phyloP scores from a whole-genome alignment of 352 stramenopile species.

The Pythium sp. region DNA sequence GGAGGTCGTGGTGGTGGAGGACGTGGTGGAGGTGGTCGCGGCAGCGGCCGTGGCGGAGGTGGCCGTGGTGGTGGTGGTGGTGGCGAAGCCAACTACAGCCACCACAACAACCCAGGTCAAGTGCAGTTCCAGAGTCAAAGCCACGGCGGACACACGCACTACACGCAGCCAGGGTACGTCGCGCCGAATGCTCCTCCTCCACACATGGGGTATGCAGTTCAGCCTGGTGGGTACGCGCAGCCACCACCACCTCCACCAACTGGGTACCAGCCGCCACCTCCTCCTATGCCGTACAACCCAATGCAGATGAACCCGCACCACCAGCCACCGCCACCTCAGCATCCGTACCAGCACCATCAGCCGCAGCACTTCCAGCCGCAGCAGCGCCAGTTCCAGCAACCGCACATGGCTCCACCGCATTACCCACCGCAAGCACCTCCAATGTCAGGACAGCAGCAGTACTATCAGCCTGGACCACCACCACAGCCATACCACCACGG shows the following conservation, averaged over 20 bases:
- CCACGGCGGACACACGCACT: conserved; percentile 45
- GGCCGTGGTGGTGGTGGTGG: conserved; percentile 11
- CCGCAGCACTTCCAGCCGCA: conserved; percentile 18
- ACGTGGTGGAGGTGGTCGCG: conserved; percentile 10
- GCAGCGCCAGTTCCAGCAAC: conserved; percentile 20
- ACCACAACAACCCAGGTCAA: conserved; percentile 10
- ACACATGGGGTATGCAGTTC: conserved; percentile 27
- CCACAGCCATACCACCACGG: conserved; percentile 20
- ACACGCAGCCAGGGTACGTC: conserved; percentile 39
- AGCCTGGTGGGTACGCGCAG: conserved; percentile 29
- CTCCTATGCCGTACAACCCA: conserved; percentile 25
- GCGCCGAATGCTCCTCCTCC: conserved; percentile 15
- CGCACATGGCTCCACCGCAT: conserved; percentile 8
- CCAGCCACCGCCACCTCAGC: conserved; percentile 19
- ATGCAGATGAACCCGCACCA: conserved; percentile 28
- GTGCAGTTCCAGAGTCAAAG: conserved; percentile 37
- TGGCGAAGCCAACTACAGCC: conserved; percentile 18
- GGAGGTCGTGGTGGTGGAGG: conserved; percentile 18
- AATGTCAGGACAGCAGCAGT: conserved; percentile 14
- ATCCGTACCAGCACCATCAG: conserved; percentile 22
- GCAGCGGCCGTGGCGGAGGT: conserved; percentile 11
- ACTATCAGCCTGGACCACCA: conserved; percentile 13
- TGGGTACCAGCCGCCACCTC: conserved; percentile 25
- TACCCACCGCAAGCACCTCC: conserved; percentile 17
- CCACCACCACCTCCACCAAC: conserved; percentile 25